Base-by-base conservation (phyloP, 2,329 filamentous ascomycete genomes). In the Byssothecium circinans region DNA sequence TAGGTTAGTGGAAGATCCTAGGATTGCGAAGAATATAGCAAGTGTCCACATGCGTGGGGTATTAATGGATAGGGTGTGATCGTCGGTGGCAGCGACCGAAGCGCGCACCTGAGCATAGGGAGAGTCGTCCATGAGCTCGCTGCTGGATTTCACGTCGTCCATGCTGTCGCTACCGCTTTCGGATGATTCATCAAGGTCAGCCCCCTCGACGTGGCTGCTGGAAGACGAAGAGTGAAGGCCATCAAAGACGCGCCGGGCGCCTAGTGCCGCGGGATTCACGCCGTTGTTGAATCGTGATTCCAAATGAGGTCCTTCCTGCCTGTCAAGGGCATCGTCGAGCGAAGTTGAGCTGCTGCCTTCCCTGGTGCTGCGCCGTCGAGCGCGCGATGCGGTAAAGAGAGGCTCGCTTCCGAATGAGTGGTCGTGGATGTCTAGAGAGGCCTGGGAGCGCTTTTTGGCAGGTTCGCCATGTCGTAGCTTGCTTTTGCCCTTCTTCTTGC, bases 1-100 rank as follows among this genome's bases (percentile, higher is more conserved):
- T 33, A 95, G 75, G 69, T 94, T 94, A 18, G 88, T 90, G 2
- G 87, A 88, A 38, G 89, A 92, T 52, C 89, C 89, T 32, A 91
- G 80, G 30, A 94, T 78, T 8, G 89, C 86, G 69, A 94, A 94
- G 8, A 94, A 65, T 29, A 89, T 79, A n/a, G 88, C 90, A 15
- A 94, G 71, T 25, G 78, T 78, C 89, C 89, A 94, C 89, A 94
- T 94, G 44, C 89, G 88, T 30, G 89, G 89, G 4, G 89, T 92
- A 70, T 89, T 90, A 65, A 94, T 91, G 8, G 88, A 92, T n/a
- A 92, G 74, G 2, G 83, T 79, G 14, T 80, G 84, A 64, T 94
- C 83, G 71, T 94, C 89, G 25, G 82, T 85, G 3, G 88, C 84
- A 11, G 87, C 79, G 7, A 94, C 89, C 0, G 88, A 90, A 36